Evolutionary conservation across 2,329 filamentous ascomycete species (phyloP).

Genomic region (Fusarium beomiforme): DNA sequence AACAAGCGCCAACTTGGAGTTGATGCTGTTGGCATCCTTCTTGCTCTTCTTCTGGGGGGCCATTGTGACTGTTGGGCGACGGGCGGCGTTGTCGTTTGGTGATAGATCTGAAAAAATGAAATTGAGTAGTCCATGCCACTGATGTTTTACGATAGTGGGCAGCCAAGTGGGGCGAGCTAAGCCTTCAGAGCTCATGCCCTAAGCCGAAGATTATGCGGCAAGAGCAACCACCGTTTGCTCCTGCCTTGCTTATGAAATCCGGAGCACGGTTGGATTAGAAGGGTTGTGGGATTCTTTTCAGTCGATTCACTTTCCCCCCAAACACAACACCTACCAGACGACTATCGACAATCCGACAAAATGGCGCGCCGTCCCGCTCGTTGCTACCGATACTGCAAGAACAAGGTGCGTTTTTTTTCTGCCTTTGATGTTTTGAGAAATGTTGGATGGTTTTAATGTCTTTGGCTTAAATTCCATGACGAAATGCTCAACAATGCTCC

Average conservation of each 20-base stretch:
- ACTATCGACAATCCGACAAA: constrained; percentile 73
- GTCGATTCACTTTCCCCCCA: constrained; percentile 41
- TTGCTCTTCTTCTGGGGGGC: constrained; percentile 80
- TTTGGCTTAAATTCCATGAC: constrained; percentile 12
- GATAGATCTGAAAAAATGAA: constrained; percentile 44
- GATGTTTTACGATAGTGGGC: too few species aligned
- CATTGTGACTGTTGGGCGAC: constrained; percentile 65
- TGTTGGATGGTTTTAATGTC: constrained; percentile 16
- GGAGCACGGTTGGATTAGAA: too few species aligned
- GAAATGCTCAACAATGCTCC: constrained; percentile 12
- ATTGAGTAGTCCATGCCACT: too few species aligned
- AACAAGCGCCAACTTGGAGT: constrained; percentile 69
- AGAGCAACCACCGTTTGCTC: too few species aligned
- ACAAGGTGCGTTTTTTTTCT: constrained; percentile 81
- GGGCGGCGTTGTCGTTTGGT: constrained; percentile 47
- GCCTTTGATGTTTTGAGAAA: constrained; percentile 15
- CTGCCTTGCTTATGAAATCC: too few species aligned
- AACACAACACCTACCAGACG: constrained; percentile 52
- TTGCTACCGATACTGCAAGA: constrained; percentile 99
- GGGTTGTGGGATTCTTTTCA: too few species aligned
- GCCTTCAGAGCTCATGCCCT: not conserved
- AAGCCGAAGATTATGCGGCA: too few species aligned
- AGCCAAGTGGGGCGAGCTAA: not conserved
- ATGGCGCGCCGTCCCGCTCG: constrained; percentile 99
- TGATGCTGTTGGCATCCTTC: constrained; percentile 82